Percentiles rank a stretch among this genome's conserved stretches.
phyloP scores from a whole-genome alignment of 2,329 filamentous ascomycete species.

The Aspergillus tamarii region DNA sequence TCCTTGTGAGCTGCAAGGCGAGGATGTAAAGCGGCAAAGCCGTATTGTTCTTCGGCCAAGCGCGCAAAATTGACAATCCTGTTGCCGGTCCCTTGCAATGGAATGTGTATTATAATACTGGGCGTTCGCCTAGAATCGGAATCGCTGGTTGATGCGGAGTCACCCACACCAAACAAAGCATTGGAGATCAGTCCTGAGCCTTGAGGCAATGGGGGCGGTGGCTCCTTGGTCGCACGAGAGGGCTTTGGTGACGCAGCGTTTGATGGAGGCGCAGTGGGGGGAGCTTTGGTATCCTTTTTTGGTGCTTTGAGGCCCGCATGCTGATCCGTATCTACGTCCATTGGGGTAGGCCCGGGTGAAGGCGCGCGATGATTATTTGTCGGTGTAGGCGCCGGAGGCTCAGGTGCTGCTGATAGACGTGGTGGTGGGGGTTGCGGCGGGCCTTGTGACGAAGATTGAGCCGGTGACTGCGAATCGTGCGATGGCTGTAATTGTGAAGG shows the following conservation, averaged over 20 bases:
- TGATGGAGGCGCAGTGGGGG: slow-evolving; percentile 54
- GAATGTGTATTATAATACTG: slow-evolving; percentile 82
- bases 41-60: slow-evolving; percentile 89
- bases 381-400: slow-evolving; percentile 15
- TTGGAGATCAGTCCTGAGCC: slow-evolving; percentile 68
- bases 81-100: slow-evolving; percentile 79
- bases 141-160: slow-evolving; percentile 43
- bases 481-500: slow-evolving; percentile 26
- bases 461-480: slow-evolving; percentile 20
- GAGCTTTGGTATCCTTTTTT: slow-evolving; percentile 45
- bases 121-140: slow-evolving; percentile 56
- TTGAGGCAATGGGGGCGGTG: slow-evolving; percentile 58
- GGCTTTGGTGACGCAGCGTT: slow-evolving; percentile 60
- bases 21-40: slow-evolving; percentile 91
- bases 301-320: slow-evolving; percentile 31
- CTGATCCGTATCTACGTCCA: slow-evolving; percentile 41
- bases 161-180: slow-evolving; percentile 60
- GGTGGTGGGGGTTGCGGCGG: slow-evolving; percentile 15
- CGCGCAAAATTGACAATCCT: slow-evolving; percentile 95
- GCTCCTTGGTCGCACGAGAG: slow-evolving; percentile 55
- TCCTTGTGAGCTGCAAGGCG: slow-evolving; percentile 86
- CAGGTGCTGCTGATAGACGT: slow-evolving; percentile 3
- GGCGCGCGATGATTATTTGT: slow-evolving; percentile 20
- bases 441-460: slow-evolving; percentile 20
- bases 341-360: slow-evolving; percentile 28